Evolutionary conservation across 2,329 filamentous ascomycete genomes (phyloP), one percentile per base, ranked within the genome.

Genomic region (Penicillium sp.): DNA sequence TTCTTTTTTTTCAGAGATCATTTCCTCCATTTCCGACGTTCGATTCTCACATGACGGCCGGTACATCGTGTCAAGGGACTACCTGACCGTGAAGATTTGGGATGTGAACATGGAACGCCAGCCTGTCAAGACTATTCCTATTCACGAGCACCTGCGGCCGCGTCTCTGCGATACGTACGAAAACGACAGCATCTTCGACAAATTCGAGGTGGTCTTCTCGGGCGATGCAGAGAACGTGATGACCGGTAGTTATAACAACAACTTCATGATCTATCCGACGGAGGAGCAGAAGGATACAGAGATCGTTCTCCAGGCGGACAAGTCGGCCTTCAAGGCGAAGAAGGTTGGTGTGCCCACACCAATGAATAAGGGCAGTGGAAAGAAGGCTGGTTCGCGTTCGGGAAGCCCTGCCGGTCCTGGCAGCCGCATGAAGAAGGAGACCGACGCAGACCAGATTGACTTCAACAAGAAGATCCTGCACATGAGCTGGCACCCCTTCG

Each of bases 381-480:
- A 96, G 86, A 97, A 96, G 82, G 87, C 88, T 56, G 87, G 88
- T 49, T 96, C 92, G 61, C 86, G 95, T 78, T 91, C 93, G 57
- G 90, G 88, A 65, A 97, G 93, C 74, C 93, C 95, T 59, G 90
- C 90, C 33, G 89, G 89, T 45, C 90, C 93, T 71, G 92, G 91
- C 56, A 91, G 95, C 74, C 86, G 95, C 68, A 98, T 99, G 95
- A 89, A 93, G 71, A 98, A 97, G 81, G 95, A 99, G 81, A 99
- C 95, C 52, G 95, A 99, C 77, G 95, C 95, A 57, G 93, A 99
- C 76, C 93, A 98, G 80, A 98, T 98, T 77, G 95, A 99, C 78
- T 99, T 98, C 79, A 98, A 98, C 84, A 99, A 98, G 86, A 99
- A 99, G 86, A 99, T 99, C 70, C 76, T 99, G 73, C 95, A 99